Percentiles rank a stretch among this genome's conserved stretches.
Conservation (phyloP, 2,329 filamentous ascomycete genomes). For the Ceratocystis papillata region DNA sequence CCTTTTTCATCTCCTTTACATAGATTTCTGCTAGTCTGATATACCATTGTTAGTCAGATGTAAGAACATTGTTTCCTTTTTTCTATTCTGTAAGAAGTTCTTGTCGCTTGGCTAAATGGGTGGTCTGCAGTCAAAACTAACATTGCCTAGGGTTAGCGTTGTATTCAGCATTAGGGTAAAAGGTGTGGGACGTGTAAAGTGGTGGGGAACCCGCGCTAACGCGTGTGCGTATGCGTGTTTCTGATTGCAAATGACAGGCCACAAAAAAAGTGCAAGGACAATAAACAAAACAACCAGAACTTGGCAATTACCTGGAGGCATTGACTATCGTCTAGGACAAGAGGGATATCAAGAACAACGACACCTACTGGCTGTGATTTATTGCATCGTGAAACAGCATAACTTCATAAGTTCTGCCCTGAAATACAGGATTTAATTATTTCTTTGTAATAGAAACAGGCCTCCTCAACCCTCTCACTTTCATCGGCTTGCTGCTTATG, state of each 20-base stretch:
- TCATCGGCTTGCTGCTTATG: neutral
- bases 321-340: neutral
- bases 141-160: neutral
- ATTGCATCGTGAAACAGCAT: neutral
- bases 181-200: conserved; percentile 22
- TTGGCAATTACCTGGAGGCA: neutral
- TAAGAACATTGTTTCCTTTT: no score
- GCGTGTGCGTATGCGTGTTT: neutral
- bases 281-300: neutral
- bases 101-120: no score
- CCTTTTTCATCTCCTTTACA: neutral
- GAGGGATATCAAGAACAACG: neutral
- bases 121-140: no score
- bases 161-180: neutral
- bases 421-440: neutral
- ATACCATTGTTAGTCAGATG: no score
- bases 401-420: neutral
- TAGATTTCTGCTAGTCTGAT: neutral
- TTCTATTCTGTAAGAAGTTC: no score
- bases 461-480: neutral
- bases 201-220: conserved; percentile 11
- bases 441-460: neutral
- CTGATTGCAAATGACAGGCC: neutral
- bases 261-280: neutral
- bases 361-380: neutral